Percentiles rank a stretch among this genome's conserved stretches.
Evolutionary conservation across 768 basidiomycete genomes (phyloP).

Genomic region (Lactarius tabidus): DNA sequence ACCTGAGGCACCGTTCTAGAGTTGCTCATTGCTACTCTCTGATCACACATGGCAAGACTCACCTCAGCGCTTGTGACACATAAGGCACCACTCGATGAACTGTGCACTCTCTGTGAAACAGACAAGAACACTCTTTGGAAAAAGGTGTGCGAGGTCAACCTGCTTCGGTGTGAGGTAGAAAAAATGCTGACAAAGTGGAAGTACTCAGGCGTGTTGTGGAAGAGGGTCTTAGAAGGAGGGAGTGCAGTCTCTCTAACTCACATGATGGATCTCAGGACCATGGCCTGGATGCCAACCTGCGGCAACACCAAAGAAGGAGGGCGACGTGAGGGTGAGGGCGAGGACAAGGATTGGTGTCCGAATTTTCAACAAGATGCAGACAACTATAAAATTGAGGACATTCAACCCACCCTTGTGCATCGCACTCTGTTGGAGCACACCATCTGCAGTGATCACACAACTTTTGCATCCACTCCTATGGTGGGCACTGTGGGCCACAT

Average conservation of each 20-base stretch:
- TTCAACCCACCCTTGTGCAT: constrained; percentile 19
- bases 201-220: constrained; percentile 84
- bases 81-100: constrained; percentile 61
- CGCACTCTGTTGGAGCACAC: constrained; percentile 39
- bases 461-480: constrained; percentile 41
- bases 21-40: constrained; percentile 67
- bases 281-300: background rate
- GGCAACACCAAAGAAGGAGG: constrained; percentile 25
- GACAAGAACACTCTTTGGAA: constrained; percentile 55
- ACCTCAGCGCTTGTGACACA: constrained; percentile 78
- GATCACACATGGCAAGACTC: constrained; percentile 69
- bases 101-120: constrained; percentile 57
- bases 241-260: constrained; percentile 34
- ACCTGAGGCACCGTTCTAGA: constrained; percentile 58
- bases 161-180: constrained; percentile 72
- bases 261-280: background rate
- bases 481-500: constrained; percentile 24
- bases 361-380: constrained; percentile 29
- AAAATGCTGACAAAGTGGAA: constrained; percentile 75
- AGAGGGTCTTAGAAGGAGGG: constrained; percentile 71
- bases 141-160: constrained; percentile 63
- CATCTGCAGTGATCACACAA: constrained; percentile 51
- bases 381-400: constrained; percentile 16
- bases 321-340: constrained; percentile 14
- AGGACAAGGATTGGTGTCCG: constrained; percentile 23